Evolutionary conservation across 108 stramenopile species (phyloP).

Genomic region (Asterionellopsis glacialis): DNA sequence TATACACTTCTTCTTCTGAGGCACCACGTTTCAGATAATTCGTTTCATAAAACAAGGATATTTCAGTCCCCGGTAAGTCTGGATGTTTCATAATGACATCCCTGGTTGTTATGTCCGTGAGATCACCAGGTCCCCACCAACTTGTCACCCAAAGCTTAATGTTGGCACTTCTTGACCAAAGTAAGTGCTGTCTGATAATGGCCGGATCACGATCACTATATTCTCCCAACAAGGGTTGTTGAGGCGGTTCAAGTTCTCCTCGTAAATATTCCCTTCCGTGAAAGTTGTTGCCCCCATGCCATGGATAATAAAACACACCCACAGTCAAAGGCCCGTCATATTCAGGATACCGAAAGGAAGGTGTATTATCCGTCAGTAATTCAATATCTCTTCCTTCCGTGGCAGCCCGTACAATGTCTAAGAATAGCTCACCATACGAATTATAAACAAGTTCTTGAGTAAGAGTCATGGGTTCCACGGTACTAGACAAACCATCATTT

Average conservation of each 20-base stretch:
- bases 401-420: slow-evolving; percentile 14
- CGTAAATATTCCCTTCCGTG: slow-evolving; percentile 27
- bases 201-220: slow-evolving; percentile 30
- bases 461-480: neutral
- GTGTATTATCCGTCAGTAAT: too few species aligned
- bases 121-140: slow-evolving; percentile 38
- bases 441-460: slow-evolving; percentile 35
- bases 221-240: slow-evolving; percentile 25
- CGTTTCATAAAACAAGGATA: slow-evolving; percentile 19
- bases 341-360: neutral
- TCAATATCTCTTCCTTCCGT: neutral
- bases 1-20: neutral
- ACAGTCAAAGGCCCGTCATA: slow-evolving; percentile 7
- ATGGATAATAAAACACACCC: slow-evolving; percentile 22
- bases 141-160: slow-evolving; percentile 35
- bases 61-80: slow-evolving; percentile 4
- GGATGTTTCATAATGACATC: slow-evolving; percentile 19
- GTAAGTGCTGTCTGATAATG: slow-evolving; percentile 32
- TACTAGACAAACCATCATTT: neutral
- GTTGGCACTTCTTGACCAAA: slow-evolving; percentile 43
- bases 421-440: slow-evolving; percentile 36
- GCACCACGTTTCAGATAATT: too few species aligned
- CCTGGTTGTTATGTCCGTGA: slow-evolving; percentile 11
- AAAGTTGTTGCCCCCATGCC: neutral
- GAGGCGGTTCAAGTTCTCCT: slow-evolving; percentile 21